Conservation (phyloP, 2,329 filamentous ascomycete species). For the Neofusicoccum cordaticola region DNA sequence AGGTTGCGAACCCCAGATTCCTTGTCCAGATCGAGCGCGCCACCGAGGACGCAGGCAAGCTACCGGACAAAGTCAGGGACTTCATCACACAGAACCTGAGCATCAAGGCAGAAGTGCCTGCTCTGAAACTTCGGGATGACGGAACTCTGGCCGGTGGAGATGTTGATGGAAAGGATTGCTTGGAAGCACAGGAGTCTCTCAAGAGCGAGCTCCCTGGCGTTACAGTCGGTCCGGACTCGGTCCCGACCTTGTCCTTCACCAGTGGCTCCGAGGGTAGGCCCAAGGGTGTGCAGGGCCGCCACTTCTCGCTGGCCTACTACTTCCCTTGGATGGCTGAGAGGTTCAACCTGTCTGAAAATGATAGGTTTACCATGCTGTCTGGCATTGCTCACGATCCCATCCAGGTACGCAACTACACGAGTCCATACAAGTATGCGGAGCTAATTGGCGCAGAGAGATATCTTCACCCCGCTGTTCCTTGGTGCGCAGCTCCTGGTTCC, state of each 20-base stretch:
- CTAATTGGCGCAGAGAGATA: conserved; percentile 53
- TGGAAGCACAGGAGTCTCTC: conserved; percentile 53
- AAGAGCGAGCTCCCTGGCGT: conserved; percentile 64
- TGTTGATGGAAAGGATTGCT: conserved; percentile 63
- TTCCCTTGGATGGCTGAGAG: conserved; percentile 89
- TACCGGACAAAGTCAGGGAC: conserved; percentile 57
- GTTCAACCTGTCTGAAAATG: conserved; percentile 70
- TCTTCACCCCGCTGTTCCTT: conserved; percentile 86
- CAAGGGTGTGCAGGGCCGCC: conserved; percentile 83
- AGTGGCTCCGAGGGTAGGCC: conserved; percentile 73
- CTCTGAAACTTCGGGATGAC: conserved; percentile 67
- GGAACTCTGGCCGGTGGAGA: conserved; percentile 70
- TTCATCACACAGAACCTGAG: conserved; percentile 73
- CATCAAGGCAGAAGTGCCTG: conserved; percentile 72
- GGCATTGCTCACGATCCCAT: conserved; percentile 74
- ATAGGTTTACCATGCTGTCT: conserved; percentile 76
- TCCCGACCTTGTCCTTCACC: conserved; percentile 64
- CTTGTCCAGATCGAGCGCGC: conserved; percentile 73
- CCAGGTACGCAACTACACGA: conserved; percentile 31
- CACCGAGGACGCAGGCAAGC: conserved; percentile 63
- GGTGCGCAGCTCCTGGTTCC: conserved; percentile 78
- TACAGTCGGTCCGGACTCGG: conserved; percentile 81
- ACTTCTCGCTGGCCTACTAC: conserved; percentile 82
- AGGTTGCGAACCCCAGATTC: conserved; percentile 71
- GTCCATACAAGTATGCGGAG: too few species aligned